Evolutionary conservation across 345 rosid species (phyloP).

Genomic region (Lepidium didymum): DNA sequence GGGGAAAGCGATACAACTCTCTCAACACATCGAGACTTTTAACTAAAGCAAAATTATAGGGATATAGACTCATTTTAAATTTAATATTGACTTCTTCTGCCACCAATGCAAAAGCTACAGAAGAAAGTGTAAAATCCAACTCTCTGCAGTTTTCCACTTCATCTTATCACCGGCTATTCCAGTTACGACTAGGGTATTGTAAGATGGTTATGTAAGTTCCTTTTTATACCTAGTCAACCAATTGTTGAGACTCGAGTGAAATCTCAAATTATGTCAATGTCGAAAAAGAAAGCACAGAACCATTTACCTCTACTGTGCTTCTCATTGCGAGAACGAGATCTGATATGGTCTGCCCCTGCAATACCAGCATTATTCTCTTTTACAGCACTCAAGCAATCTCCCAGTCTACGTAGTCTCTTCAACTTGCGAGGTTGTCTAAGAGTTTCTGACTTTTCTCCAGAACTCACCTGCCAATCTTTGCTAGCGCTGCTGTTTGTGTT

Average conservation of each 20-base stretch:
- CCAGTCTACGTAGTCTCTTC: conserved; percentile 73
- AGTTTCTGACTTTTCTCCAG: conserved; percentile 45
- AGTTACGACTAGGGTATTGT: background rate
- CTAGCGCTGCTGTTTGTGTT: conserved; percentile 34
- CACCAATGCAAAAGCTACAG: background rate
- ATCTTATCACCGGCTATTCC: background rate
- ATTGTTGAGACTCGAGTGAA: background rate
- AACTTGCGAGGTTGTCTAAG: conserved; percentile 40
- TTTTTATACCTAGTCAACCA: background rate
- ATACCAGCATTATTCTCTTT: conserved; percentile 30
- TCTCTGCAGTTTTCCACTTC: background rate
- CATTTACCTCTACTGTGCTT: conserved; percentile 42
- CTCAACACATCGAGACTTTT: background rate
- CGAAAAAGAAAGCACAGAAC: background rate
- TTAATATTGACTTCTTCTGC: background rate
- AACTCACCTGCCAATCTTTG: conserved; percentile 60
- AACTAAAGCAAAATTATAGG: background rate
- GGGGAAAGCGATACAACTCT: background rate
- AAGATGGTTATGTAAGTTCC: background rate
- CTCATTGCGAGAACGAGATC: conserved; percentile 25
- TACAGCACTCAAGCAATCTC: conserved; percentile 35
- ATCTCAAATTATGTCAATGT: background rate
- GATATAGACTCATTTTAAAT: background rate
- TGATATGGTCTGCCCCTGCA: conserved; percentile 18
- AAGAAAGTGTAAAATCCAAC: background rate